These are phyloP conservation scores for Phanerochaete carnosa DNA, from an alignment of 768 basidiomycete species.

Conservation along the genomic window DNA sequence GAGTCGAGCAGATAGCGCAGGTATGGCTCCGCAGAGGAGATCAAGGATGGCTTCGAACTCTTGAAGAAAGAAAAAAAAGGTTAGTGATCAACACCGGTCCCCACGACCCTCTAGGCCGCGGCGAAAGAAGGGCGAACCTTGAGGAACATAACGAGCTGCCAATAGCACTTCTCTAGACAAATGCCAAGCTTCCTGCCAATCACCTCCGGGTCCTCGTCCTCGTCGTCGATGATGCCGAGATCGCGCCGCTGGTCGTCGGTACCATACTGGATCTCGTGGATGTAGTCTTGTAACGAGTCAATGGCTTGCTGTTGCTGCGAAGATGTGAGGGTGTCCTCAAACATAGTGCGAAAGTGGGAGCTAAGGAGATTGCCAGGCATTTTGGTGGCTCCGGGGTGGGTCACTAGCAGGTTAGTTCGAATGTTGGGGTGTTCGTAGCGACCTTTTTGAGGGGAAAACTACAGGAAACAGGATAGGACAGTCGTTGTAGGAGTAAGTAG, in stretches of 20 bases:
- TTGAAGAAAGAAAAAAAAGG: not conserved
- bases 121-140: conserved; percentile 10
- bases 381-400: not conserved
- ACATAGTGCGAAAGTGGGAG: conserved; percentile 16
- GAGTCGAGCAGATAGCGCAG: conserved; percentile 16
- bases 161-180: conserved; percentile 21
- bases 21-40: conserved; percentile 16
- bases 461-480: not conserved
- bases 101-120: not conserved
- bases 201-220: conserved; percentile 16
- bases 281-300: conserved; percentile 17
- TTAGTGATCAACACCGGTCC: not conserved
- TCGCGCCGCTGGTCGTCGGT: conserved; percentile 17
- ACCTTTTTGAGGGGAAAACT: not conserved
- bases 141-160: conserved; percentile 22
- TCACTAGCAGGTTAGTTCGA: not conserved
- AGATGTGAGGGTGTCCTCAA: conserved; percentile 19
- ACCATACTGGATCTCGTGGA: conserved; percentile 18
- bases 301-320: conserved; percentile 18
- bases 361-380: conserved; percentile 17
- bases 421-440: not conserved
- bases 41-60: conserved; percentile 10
- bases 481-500: not conserved
- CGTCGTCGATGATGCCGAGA: conserved; percentile 16
- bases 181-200: conserved; percentile 14